These are phyloP conservation scores for Stipa capillata DNA, from an alignment of 176 grass and related monocot species.

Conservation along the genomic window DNA sequence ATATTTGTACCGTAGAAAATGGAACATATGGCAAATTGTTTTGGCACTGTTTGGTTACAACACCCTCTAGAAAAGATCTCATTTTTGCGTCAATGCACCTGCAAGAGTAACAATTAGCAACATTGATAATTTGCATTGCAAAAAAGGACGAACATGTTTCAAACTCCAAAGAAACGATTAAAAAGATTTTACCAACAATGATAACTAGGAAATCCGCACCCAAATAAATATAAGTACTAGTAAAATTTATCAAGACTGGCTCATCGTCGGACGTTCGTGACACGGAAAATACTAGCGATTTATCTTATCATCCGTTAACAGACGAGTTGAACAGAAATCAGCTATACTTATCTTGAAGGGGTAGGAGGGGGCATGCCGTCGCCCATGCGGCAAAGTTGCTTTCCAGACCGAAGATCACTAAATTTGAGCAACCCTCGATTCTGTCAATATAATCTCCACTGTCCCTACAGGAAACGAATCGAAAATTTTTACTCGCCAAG, in stretches of 20 bases:
- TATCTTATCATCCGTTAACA: not conserved
- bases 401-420: not conserved
- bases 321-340: not conserved
- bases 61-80: not conserved
- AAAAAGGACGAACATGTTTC: not conserved
- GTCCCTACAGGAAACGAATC: not conserved
- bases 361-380: conserved; percentile 8
- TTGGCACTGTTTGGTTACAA: not conserved
- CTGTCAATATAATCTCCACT: not conserved
- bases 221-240: too few relatives aligned
- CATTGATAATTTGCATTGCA: too few relatives aligned
- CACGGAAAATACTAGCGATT: not conserved
- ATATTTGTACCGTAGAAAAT: not conserved
- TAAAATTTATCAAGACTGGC: not conserved
- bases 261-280: not conserved
- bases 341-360: not conserved
- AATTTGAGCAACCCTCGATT: not conserved
- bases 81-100: not conserved
- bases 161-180: not conserved
- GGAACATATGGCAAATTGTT: conserved; percentile 19
- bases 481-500: not conserved
- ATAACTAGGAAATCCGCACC: not conserved
- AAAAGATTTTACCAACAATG: not conserved
- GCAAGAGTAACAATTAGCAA: not conserved
- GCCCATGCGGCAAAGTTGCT: not conserved